A percentile compares a stretch with the other conserved stretches of the same genome.
phyloP scores from a whole-genome alignment of 1,139 yeast species.

The Blastobotrys arbuscula region DNA sequence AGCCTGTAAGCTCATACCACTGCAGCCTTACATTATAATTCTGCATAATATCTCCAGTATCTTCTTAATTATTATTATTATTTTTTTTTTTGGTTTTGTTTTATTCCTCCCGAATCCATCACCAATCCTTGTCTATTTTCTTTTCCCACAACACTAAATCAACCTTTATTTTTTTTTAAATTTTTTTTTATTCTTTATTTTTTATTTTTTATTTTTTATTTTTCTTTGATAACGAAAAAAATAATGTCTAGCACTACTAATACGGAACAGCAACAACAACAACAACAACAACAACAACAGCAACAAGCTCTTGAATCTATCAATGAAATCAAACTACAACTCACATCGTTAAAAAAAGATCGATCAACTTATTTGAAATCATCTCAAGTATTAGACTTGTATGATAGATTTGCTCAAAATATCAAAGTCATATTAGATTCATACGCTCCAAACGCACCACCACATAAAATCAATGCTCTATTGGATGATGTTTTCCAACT shows the following conservation, averaged over 20 bases:
- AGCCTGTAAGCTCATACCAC: no score
- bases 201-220: background rate
- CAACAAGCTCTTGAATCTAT: conserved; percentile 32
- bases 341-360: conserved; percentile 47
- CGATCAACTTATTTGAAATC: conserved; percentile 45
- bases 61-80: background rate
- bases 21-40: no score
- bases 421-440: conserved; percentile 30
- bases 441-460: conserved; percentile 26
- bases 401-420: conserved; percentile 36
- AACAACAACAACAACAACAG: background rate
- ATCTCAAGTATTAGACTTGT: conserved; percentile 45
- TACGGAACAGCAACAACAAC: background rate
- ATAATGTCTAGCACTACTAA: background rate
- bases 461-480: conserved; percentile 51
- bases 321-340: conserved; percentile 37
- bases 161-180: no score
- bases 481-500: conserved; percentile 87
- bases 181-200: background rate
- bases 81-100: background rate
- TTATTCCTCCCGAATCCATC: background rate
- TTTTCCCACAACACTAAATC: no score
- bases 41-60: no score
- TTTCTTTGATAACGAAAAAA: background rate
- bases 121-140: no score